A percentile compares a stretch with the other conserved stretches of the same genome.
phyloP scores from a whole-genome alignment of 163 green algal genomes.

The Smithsoniella earleae region DNA sequence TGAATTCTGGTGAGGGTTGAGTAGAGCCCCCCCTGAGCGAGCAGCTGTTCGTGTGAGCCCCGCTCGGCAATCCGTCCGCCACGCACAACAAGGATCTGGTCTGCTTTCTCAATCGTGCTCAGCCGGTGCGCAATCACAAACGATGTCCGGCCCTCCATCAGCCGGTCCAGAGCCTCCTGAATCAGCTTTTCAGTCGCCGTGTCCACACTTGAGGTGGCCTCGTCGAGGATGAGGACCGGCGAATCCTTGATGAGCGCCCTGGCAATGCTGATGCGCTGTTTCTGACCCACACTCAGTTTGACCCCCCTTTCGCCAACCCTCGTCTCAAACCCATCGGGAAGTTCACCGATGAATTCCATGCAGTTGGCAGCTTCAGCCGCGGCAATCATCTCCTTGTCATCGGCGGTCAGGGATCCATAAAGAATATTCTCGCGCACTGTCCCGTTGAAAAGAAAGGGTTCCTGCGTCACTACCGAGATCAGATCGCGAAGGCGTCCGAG shows the following conservation, averaged over 20 bases:
- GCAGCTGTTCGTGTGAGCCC: too few relatives aligned
- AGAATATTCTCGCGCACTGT: slow-evolving; percentile 84
- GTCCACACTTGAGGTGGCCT: slow-evolving; percentile 70
- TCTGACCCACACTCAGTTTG: slow-evolving; percentile 62
- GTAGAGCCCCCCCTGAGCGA: too few relatives aligned
- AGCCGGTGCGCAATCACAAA: slow-evolving; percentile 68
- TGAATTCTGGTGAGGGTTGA: too few relatives aligned
- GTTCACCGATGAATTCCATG: neutral
- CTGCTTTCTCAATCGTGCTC: slow-evolving; percentile 57
- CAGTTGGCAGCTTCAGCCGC: slow-evolving; percentile 41
- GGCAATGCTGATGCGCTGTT: slow-evolving; percentile 79
- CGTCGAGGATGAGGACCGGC: slow-evolving; percentile 65
- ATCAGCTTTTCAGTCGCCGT: slow-evolving; percentile 63
- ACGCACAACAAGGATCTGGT: slow-evolving; percentile 63
- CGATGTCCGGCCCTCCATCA: slow-evolving; percentile 49
- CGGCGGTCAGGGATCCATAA: slow-evolving; percentile 36
- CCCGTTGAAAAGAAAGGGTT: slow-evolving; percentile 84
- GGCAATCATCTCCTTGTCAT: slow-evolving; percentile 28
- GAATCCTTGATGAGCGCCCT: slow-evolving; percentile 72
- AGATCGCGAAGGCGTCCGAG: too few relatives aligned
- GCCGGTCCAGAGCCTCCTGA: slow-evolving; percentile 43
- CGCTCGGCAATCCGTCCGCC: slow-evolving; percentile 44
- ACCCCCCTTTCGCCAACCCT: slow-evolving; percentile 65
- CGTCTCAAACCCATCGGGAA: slow-evolving; percentile 33
- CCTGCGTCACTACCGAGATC: slow-evolving; percentile 81